These are phyloP conservation scores for Colletotrichum phormii DNA, from an alignment of 2,329 filamentous ascomycete genomes.

Conservation along the genomic window DNA sequence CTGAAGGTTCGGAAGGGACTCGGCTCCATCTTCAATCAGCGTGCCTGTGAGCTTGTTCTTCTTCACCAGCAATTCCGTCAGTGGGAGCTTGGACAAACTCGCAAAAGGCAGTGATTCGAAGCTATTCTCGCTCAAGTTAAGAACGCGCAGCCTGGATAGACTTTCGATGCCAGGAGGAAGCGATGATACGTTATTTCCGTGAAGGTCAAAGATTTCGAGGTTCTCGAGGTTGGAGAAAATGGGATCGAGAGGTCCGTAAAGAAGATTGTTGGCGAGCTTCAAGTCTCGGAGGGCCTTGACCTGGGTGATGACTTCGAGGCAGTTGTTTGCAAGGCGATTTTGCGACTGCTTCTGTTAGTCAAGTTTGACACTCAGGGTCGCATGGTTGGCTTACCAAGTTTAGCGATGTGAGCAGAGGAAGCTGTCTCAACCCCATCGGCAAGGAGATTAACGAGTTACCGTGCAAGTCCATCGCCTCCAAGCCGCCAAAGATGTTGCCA, in stretches of 20 bases:
- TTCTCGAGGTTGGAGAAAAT: slow-evolving; percentile 73
- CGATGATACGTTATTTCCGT: slow-evolving; percentile 80
- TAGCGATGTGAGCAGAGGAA: slow-evolving; percentile 80
- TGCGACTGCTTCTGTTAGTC: slow-evolving; percentile 68
- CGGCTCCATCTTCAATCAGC: slow-evolving; percentile 73
- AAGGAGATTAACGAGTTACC: slow-evolving; percentile 81
- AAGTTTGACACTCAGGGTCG: not conserved
- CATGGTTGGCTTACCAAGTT: slow-evolving; percentile 75
- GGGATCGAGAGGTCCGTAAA: slow-evolving; percentile 75
- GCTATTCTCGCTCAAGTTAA: slow-evolving; percentile 85
- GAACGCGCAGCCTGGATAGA: slow-evolving; percentile 75
- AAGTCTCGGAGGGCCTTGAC: slow-evolving; percentile 81
- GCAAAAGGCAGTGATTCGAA: slow-evolving; percentile 79
- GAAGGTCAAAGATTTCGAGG: slow-evolving; percentile 85
- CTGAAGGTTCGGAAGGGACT: slow-evolving; percentile 73
- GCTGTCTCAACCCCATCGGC: slow-evolving; percentile 79
- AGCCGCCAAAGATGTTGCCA: slow-evolving; percentile 82
- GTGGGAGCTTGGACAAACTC: slow-evolving; percentile 72
- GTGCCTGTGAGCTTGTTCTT: slow-evolving; percentile 83
- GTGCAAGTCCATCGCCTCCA: slow-evolving; percentile 87
- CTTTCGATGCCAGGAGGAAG: slow-evolving; percentile 76
- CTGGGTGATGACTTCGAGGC: slow-evolving; percentile 79
- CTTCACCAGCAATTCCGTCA: slow-evolving; percentile 79
- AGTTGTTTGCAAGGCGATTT: slow-evolving; percentile 81
- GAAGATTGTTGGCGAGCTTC: slow-evolving; percentile 81